Base-by-base conservation (phyloP, 208 protist genomes). In the Leishmania lainsoni region DNA sequence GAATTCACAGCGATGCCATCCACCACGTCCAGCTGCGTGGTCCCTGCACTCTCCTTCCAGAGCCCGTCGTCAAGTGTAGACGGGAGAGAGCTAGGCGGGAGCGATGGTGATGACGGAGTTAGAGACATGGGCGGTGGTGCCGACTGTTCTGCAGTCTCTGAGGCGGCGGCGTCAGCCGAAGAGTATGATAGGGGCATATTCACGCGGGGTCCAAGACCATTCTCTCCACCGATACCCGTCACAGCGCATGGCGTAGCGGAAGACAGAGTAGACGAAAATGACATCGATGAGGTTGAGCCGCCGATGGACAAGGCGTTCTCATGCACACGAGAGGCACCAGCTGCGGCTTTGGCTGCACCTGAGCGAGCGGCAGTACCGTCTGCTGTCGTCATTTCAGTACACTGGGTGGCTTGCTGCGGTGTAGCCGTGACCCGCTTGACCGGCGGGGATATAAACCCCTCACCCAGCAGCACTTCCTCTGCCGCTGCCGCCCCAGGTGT, bases 21-120 rank as follows among this genome's bases (percentile, higher is more conserved):
- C 74, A 68, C 32, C 29, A 68, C 17, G 20, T 65, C 52, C 52
- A 14, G 51, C 51, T 42, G 51, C 12, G 16, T 9, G 51, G 51
- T 8, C 14, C 32, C 35, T 6, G 72, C 26, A 42, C 72, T 45
- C 52, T 39, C 78, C 54, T 85, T 85, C 77, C 76, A 85, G n/a
- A 79, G 79, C 26, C 81, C 81, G 52, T 85, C 81, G 42, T 85
- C 81, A n/a, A 81, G 49, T 14, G 81, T 85, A 49, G 81, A 85
- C 48, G 81, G 78, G 42, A 85, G 81, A 58, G 81, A 85, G 56
- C 45, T 59, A 22, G 35, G 20, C 5, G 65, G 29, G 29, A 32
- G 29, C 9, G 61, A 52, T 17, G 56, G 58, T n/a, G 75, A 70
- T 32, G n/a, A 26, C 39, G n/a, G 72, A 17, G 72, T 61, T 42